Percentiles rank a stretch among this genome's conserved stretches.
Conservation (phyloP, 768 basidiomycete genomes). For the Lactarius hengduanensis region DNA sequence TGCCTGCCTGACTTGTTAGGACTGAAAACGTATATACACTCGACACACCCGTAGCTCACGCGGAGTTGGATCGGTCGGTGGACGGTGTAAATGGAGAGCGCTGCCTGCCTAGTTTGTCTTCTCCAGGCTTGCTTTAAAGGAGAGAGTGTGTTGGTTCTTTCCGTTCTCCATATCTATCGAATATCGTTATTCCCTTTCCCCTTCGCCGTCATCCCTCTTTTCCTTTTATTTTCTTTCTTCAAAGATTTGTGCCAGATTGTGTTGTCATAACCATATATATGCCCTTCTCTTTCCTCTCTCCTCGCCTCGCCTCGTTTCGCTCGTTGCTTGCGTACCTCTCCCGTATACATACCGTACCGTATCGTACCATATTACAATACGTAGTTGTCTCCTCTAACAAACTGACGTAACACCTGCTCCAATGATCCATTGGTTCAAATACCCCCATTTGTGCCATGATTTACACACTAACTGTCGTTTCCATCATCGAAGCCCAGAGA, state of each 20-base stretch:
- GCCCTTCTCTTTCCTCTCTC: constrained; percentile 5
- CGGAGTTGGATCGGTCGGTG: constrained; percentile 17
- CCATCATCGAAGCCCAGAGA: too few species aligned
- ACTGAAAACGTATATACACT: constrained; percentile 23
- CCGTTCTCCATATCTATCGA: constrained; percentile 25
- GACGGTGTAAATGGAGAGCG: constrained; percentile 23
- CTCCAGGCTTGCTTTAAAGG: constrained; percentile 13
- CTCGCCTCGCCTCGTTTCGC: constrained; percentile 14
- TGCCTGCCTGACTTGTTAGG: constrained; percentile 15
- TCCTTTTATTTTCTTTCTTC: background rate
- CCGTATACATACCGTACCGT: constrained; percentile 21
- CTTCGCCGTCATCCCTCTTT: constrained; percentile 18
- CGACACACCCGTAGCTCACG: constrained; percentile 14
- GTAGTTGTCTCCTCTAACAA: constrained; percentile 19
- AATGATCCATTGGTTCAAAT: background rate
- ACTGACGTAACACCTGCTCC: constrained; percentile 11
- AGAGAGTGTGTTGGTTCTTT: constrained; percentile 23
- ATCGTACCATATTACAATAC: constrained; percentile 27
- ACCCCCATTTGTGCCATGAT: background rate
- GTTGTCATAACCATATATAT: constrained; percentile 20
- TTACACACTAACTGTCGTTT: too few species aligned
- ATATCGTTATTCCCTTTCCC: constrained; percentile 27
- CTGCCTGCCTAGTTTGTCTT: constrained; percentile 11
- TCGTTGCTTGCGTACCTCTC: constrained; percentile 19
- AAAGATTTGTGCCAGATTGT: constrained; percentile 10